Evolutionary conservation across 1,284 basidiomycete genomes (phyloP).

Genomic region (Stereum hirsutum): DNA sequence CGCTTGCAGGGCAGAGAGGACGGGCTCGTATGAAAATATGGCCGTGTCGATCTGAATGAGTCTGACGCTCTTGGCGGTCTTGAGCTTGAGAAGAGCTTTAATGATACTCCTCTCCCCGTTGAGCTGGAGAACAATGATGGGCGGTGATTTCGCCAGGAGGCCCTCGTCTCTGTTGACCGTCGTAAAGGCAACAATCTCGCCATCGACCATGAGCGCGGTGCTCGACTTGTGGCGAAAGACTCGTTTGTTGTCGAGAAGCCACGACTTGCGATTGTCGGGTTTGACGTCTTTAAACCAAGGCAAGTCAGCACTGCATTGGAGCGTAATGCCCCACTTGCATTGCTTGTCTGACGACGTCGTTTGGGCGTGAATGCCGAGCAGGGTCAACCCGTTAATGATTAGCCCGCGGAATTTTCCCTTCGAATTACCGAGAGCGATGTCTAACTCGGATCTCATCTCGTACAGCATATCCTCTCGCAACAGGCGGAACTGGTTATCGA

Average conservation of each 20-base stretch:
- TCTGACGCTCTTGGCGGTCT: constrained; percentile 25
- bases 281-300: constrained; percentile 27
- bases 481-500: constrained; percentile 59
- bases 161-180: constrained; percentile 44
- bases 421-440: constrained; percentile 23
- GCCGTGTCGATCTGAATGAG: constrained; percentile 51
- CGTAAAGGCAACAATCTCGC: constrained; percentile 39
- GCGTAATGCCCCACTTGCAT: constrained; percentile 35
- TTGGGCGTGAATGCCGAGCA: constrained; percentile 28
- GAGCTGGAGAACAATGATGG: constrained; percentile 42
- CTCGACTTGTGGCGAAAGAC: constrained; percentile 42
- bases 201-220: constrained; percentile 39
- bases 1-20: constrained; percentile 44
- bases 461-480: constrained; percentile 58
- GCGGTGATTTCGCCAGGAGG: constrained; percentile 33
- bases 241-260: constrained; percentile 30
- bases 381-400: constrained; percentile 28
- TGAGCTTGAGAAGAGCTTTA: constrained; percentile 30
- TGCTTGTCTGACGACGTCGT: constrained; percentile 19
- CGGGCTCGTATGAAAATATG: constrained; percentile 51
- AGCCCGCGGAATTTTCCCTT: constrained; percentile 39
- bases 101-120: constrained; percentile 30
- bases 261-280: constrained; percentile 15
- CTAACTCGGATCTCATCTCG: constrained; percentile 52
- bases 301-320: constrained; percentile 33